Evolutionary conservation across 106 monocot genomes (phyloP).

Genomic region (Platanthera zijinensis): DNA sequence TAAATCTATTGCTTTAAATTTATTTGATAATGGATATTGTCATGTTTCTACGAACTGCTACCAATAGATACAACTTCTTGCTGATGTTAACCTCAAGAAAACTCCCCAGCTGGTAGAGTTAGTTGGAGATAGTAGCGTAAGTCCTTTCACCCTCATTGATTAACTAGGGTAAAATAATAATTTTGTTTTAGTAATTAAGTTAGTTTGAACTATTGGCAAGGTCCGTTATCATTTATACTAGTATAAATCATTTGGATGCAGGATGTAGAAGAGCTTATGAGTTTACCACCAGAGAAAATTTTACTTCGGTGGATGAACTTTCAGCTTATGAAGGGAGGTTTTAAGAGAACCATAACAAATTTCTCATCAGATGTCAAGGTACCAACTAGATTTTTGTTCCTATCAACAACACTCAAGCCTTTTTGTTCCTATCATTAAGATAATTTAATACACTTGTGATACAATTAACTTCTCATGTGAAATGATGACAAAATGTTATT

Average conservation of each 20-base stretch:
- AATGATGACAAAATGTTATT: background rate
- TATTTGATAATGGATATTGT: background rate
- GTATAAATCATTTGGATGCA: slow-evolving; percentile 13
- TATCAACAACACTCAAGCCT: background rate
- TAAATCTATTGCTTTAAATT: background rate
- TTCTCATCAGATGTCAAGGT: slow-evolving; percentile 68
- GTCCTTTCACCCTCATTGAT: background rate
- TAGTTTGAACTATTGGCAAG: background rate
- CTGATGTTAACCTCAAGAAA: slow-evolving; percentile 38
- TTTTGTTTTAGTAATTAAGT: background rate
- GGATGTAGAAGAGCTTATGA: slow-evolving; percentile 57
- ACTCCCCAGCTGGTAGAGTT: slow-evolving; percentile 36
- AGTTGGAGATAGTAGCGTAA: slow-evolving; percentile 31
- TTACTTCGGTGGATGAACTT: slow-evolving; percentile 67
- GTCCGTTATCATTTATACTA: background rate
- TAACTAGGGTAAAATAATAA: background rate
- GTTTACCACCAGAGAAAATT: slow-evolving; percentile 50
- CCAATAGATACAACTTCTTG: slow-evolving; percentile 37
- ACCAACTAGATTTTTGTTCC: background rate
- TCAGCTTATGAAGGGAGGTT: slow-evolving; percentile 55
- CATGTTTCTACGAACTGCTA: background rate
- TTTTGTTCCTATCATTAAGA: slow-evolving; percentile 2
- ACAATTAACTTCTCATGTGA: background rate
- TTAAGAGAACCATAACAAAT: slow-evolving; percentile 39
- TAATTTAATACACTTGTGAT: background rate